phyloP scores from a whole-genome alignment of 2,329 filamentous ascomycete species.

The Fusarium floridanum region DNA sequence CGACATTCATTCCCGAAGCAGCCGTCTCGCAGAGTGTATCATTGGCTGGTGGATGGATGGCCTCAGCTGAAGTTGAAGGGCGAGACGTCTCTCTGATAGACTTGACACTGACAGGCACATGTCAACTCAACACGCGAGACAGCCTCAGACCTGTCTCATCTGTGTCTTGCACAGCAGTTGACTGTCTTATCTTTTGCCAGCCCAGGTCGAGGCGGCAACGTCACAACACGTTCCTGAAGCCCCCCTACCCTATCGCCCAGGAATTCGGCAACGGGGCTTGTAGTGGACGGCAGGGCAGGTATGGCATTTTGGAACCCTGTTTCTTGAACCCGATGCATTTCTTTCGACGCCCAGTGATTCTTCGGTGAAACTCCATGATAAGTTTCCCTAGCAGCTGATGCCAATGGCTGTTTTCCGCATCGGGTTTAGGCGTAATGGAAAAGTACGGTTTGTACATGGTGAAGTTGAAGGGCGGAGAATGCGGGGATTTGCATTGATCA shows the following conservation, averaged over 20 bases:
- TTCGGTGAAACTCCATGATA: neutral
- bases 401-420: constrained; percentile 23
- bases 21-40: neutral
- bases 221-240: constrained; percentile 14
- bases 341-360: neutral
- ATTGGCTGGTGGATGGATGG: neutral
- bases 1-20: constrained; percentile 23
- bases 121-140: neutral
- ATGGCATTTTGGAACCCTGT: neutral
- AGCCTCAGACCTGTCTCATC: constrained; percentile 1
- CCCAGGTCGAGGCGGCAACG: constrained; percentile 13
- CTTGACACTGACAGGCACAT: constrained; percentile 1
- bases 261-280: neutral
- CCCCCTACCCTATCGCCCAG: neutral
- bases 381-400: constrained; percentile 11
- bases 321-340: neutral
- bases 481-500: constrained; percentile 15
- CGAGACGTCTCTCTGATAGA: neutral
- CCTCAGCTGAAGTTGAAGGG: neutral
- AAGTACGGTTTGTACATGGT: neutral
- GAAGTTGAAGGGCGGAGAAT: constrained; percentile 9
- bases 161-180: neutral
- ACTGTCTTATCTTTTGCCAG: neutral
- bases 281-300: no score
- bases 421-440: constrained; percentile 1